Base-by-base conservation (phyloP, 2,329 filamentous ascomycete genomes). In the Pseudocercospora pini-densiflorae region DNA sequence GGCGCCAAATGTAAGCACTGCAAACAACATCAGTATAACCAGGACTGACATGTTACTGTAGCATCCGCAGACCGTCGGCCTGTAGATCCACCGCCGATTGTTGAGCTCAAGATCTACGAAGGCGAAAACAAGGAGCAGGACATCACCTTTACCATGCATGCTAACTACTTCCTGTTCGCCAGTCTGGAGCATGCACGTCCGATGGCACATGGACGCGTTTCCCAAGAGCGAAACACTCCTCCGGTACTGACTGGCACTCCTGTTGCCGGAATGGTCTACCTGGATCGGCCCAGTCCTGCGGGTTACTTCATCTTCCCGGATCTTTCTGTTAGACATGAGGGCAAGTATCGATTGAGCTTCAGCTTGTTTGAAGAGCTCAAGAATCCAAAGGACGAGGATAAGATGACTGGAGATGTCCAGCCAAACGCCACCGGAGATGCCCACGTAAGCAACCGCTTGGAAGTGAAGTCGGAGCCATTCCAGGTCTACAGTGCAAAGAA, bases 251-350 rank as follows among this genome's bases (percentile, higher is more conserved):
- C 94, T 0, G 95, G 95, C 70, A 94, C 97, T 73, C 93, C 94
- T 0, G 94, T 97, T 14, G 95, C 94, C 19, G 95, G 94, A 65
- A 97, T 97, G 87, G 94, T 94, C 24, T 97, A 98, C 77, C 86
- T 99, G 59, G 94, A 98, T 77, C 91, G 94, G 53, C 95, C 95
- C 1, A 81, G 79, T 2, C 87, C 87, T 21, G 88, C 88, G 16
- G 95, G 94, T 62, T 99, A 98, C 80, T 99, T 99, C 80, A 92
- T 99, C 79, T 99, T 99, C 78, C 95, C 95, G 2, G 95, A 99
- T 79, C 84, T 98, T 29, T 97, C 94, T 0, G 94, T 99, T 57
- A 90, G 95, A 64, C 94, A 99, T 76, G 95, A 99, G 80, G 95
- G 95, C 68, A 90, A 90, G 72, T 99, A 97, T 79, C 87, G 90